Conservation (phyloP, 345 rosid genomes). For the Mangifera indica region DNA sequence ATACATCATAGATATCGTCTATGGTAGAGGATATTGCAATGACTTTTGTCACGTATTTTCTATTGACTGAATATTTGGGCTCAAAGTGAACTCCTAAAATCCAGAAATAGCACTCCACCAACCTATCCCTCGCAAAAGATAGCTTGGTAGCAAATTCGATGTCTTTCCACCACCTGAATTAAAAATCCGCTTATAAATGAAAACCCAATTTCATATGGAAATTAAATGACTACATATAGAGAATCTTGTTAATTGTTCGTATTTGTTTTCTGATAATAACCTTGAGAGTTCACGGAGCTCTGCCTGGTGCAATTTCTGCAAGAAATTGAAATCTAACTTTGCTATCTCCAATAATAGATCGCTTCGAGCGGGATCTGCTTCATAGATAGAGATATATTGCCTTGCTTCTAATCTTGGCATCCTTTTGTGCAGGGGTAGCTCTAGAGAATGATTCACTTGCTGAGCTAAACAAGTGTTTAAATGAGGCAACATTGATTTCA, state of each 20-base stretch:
- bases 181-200: no score
- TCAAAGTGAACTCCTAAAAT: conserved; percentile 25
- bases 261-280: conserved; percentile 3
- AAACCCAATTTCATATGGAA: no score
- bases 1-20: conserved; percentile 45
- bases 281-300: conserved; percentile 24
- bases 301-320: conserved; percentile 31
- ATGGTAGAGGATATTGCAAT: conserved; percentile 21
- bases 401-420: conserved; percentile 26
- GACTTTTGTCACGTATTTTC: conserved; percentile 29
- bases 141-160: no score
- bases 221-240: no score
- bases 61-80: conserved; percentile 27
- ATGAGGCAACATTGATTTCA: conserved; percentile 12
- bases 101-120: conserved; percentile 44
- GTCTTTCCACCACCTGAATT: no score
- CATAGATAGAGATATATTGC: conserved; percentile 29
- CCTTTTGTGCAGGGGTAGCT: conserved; percentile 14
- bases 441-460: conserved; percentile 8
- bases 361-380: conserved; percentile 19
- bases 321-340: conserved; percentile 31
- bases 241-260: no score
- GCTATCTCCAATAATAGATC: conserved; percentile 20
- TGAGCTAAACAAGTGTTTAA: neutral
- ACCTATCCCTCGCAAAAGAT: conserved; percentile 29